Conservation (phyloP, 495 filamentous ascomycete genomes). For the Hypoxylon rickii region DNA sequence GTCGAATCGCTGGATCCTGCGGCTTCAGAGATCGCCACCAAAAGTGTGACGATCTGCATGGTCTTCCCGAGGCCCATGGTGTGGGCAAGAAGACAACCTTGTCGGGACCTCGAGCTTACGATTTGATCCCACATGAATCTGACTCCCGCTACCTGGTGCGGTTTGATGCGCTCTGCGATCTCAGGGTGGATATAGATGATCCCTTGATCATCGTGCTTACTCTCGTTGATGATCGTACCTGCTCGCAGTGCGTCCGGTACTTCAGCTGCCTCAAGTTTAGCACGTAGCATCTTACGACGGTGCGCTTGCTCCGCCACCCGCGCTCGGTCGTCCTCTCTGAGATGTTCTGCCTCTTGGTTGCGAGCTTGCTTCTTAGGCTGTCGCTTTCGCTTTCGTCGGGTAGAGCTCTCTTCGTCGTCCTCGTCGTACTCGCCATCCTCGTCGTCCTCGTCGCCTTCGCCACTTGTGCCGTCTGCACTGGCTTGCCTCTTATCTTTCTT, state of each 20-base stretch:
- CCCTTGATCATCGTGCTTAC: conserved; percentile 60
- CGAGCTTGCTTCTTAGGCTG: conserved; percentile 57
- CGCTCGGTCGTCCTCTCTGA: conserved; percentile 51
- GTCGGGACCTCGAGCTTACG: conserved; percentile 56
- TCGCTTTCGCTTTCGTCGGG: conserved; percentile 35
- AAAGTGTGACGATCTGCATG: conserved; percentile 82
- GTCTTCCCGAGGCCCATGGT: conserved; percentile 96
- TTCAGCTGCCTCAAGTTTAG: conserved; percentile 32
- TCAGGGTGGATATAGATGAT: conserved; percentile 56
- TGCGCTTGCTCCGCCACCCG: conserved; percentile 53
- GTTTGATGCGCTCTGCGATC: conserved; percentile 56
- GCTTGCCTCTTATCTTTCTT: not conserved
- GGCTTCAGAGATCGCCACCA: conserved; percentile 73
- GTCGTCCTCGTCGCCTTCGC: not conserved
- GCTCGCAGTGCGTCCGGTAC: conserved; percentile 41
- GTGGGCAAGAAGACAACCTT: conserved; percentile 86
- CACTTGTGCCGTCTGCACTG: not conserved
- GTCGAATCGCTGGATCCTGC: conserved; percentile 59
- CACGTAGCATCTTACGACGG: conserved; percentile 54
- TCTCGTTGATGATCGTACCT: conserved; percentile 70
- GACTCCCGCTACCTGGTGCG: conserved; percentile 68
- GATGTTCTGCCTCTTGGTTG: conserved; percentile 49
- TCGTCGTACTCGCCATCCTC: not conserved
- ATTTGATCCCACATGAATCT: conserved; percentile 91
- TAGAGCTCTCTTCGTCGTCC: not conserved